Percentiles rank a stretch among this genome's conserved stretches.
Evolutionary conservation across 768 basidiomycete species (phyloP).

Genomic region (Vishniacozyma victoriae): DNA sequence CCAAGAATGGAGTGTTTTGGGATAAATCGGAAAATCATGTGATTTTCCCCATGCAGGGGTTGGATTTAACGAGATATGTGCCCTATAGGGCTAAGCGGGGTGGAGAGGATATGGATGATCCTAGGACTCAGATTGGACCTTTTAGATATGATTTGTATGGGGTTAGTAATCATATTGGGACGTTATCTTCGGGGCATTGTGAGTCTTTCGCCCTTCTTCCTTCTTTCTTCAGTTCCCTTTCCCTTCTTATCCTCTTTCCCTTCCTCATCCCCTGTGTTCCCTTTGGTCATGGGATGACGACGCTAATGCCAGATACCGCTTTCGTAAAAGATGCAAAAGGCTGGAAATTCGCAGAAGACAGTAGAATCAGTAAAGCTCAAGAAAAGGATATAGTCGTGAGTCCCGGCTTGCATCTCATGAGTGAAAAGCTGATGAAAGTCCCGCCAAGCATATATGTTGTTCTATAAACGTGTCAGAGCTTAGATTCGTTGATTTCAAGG

Average conservation of each 20-base stretch:
- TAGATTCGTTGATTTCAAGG: too few relatives aligned
- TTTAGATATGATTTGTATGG: conserved; percentile 91
- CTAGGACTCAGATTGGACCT: conserved; percentile 74
- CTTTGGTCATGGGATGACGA: neutral
- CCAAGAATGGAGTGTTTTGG: conserved; percentile 56
- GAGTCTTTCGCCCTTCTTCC: conserved; percentile 44
- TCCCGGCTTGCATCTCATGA: conserved; percentile 3
- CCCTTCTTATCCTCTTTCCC: neutral
- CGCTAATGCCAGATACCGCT: conserved; percentile 66
- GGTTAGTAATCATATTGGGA: conserved; percentile 94
- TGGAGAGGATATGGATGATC: conserved; percentile 57
- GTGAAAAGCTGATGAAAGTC: conserved; percentile 14
- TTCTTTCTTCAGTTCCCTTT: neutral
- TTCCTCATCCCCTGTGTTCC: neutral
- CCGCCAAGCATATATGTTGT: conserved; percentile 44
- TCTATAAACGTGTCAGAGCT: conserved; percentile 38
- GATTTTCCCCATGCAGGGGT: conserved; percentile 67
- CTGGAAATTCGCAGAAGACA: conserved; percentile 94
- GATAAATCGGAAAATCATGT: conserved; percentile 95
- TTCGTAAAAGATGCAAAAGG: conserved; percentile 77
- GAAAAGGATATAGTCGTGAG: conserved; percentile 74
- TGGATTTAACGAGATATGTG: conserved; percentile 73
- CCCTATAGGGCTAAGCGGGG: conserved; percentile 70
- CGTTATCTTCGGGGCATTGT: conserved; percentile 93
- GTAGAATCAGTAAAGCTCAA: conserved; percentile 68